Evolutionary conservation across 139 green algal species (phyloP).

Genomic region (Zygnema cylindricum): DNA sequence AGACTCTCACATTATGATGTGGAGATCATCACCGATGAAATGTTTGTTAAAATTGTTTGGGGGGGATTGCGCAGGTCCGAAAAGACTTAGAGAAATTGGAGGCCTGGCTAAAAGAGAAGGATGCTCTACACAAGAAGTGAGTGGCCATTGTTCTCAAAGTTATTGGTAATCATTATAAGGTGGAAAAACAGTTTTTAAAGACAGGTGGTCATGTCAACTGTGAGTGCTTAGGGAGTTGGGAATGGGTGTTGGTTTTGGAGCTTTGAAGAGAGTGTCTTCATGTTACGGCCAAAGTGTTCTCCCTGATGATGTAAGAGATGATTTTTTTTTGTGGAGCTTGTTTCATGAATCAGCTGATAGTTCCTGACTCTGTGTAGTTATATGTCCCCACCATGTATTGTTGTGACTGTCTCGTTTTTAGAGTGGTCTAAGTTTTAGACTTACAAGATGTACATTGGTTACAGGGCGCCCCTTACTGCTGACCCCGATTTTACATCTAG

Average conservation of each 20-base stretch:
- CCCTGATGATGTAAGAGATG: background rate
- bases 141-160: background rate
- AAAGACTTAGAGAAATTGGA: conserved; percentile 25
- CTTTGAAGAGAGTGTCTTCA: background rate
- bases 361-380: too few species aligned
- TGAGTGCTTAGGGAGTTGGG: too few species aligned
- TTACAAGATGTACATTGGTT: background rate
- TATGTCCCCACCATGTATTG: too few species aligned
- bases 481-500: conserved; percentile 15
- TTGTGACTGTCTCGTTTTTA: too few species aligned
- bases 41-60: too few species aligned
- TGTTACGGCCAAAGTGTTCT: background rate
- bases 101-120: conserved; percentile 31
- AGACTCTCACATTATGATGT: too few species aligned
- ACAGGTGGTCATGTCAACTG: too few species aligned
- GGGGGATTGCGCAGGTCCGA: conserved; percentile 26
- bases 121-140: background rate
- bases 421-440: too few species aligned
- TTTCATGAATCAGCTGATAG: too few species aligned
- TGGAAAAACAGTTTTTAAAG: too few species aligned
- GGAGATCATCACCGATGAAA: too few species aligned
- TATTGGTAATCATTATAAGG: too few species aligned
- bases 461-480: conserved; percentile 9
- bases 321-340: background rate
- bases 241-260: background rate